A percentile compares a stretch with the other conserved stretches of the same genome.
Conservation (phyloP, 805 yeast genomes). For the Ogataea nakhonphanomensis region DNA sequence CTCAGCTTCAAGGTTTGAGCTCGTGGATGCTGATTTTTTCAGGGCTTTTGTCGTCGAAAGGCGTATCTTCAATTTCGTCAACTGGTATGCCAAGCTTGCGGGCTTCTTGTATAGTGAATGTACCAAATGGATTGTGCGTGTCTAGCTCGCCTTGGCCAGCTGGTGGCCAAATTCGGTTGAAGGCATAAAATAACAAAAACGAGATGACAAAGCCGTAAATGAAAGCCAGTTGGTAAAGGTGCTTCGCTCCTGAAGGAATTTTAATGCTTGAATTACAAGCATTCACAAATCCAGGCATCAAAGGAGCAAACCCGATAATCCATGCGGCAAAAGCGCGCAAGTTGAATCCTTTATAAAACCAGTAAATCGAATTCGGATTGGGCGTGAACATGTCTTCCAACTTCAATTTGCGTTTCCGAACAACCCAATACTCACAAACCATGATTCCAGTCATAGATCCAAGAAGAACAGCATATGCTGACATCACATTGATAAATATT, state of each 20-base stretch:
- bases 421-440: slow-evolving; percentile 57
- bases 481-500: slow-evolving; percentile 26
- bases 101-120: slow-evolving; percentile 34
- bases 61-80: neutral
- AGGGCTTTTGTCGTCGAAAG: neutral
- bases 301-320: slow-evolving; percentile 44
- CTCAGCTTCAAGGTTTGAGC: neutral
- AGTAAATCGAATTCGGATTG: slow-evolving; percentile 41
- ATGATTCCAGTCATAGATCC: slow-evolving; percentile 73
- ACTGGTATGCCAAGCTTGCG: slow-evolving; percentile 26
- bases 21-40: neutral
- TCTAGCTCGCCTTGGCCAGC: slow-evolving; percentile 35
- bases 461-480: slow-evolving; percentile 35
- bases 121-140: slow-evolving; percentile 29
- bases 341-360: slow-evolving; percentile 44
- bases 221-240: slow-evolving; percentile 42
- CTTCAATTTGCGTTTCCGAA: slow-evolving; percentile 44
- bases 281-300: slow-evolving; percentile 41
- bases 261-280: slow-evolving; percentile 25
- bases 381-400: slow-evolving; percentile 58
- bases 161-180: slow-evolving; percentile 37
- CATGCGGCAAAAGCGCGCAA: slow-evolving; percentile 62
- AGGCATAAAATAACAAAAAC: slow-evolving; percentile 36
- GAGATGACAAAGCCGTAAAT: slow-evolving; percentile 41
- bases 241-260: slow-evolving; percentile 39